A percentile compares a stretch with the other conserved stretches of the same genome.
Evolutionary conservation across 2,329 filamentous ascomycete genomes (phyloP).

Genomic region (Leptographium procerum): DNA sequence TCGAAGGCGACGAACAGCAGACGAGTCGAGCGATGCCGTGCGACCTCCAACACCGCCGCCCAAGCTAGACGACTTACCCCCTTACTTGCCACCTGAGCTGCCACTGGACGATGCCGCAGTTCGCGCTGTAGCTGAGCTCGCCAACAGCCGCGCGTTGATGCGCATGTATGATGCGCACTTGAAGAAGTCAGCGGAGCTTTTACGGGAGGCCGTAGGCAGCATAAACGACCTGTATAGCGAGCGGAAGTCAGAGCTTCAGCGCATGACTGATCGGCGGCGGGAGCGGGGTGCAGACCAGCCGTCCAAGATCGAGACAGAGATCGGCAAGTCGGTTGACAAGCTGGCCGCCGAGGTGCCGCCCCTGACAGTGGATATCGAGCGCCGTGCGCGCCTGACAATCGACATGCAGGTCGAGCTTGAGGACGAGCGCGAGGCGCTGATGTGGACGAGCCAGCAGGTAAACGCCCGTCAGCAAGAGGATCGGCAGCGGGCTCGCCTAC

Average conservation of each 20-base stretch:
- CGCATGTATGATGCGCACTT: conserved; percentile 35
- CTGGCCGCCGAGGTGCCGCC: conserved; percentile 28
- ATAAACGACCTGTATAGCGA: conserved; percentile 34
- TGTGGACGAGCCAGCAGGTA: conserved; percentile 20
- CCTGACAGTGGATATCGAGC: conserved; percentile 34
- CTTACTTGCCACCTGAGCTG: conserved; percentile 37
- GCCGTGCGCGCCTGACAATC: conserved; percentile 34
- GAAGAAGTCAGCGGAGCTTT: conserved; percentile 28
- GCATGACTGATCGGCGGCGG: conserved; percentile 22
- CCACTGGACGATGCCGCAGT: conserved; percentile 29
- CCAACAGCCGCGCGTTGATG: conserved; percentile 27
- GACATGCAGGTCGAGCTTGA: conserved; percentile 38
- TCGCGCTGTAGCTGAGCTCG: conserved; percentile 30
- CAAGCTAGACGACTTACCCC: conserved; percentile 26
- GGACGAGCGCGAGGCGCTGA: conserved; percentile 32
- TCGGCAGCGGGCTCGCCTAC: background rate
- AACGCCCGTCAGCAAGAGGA: conserved; percentile 15
- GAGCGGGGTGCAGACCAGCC: conserved; percentile 16
- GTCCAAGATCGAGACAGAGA: conserved; percentile 12
- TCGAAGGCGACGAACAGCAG: background rate
- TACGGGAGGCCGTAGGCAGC: conserved; percentile 30
- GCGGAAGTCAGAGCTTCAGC: conserved; percentile 23
- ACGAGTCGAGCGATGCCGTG: background rate
- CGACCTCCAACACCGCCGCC: background rate
- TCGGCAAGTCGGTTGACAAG: conserved; percentile 24